Evolutionary conservation across 257 asterid genomes (phyloP).

Genomic region (Solanum appendiculatum): DNA sequence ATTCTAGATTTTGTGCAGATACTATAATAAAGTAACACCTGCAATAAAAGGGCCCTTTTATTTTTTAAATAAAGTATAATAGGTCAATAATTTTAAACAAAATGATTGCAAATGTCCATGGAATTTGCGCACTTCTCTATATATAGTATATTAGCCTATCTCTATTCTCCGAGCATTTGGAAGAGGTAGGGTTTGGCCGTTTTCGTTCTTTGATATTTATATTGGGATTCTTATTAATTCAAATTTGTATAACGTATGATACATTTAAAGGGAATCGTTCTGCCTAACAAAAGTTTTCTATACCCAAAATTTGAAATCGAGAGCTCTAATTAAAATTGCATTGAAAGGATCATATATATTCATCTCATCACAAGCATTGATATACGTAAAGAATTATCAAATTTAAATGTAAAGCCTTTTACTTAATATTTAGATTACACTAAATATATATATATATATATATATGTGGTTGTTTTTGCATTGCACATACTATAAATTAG

Average conservation of each 20-base stretch:
- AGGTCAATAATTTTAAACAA: background rate
- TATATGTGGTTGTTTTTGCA: background rate
- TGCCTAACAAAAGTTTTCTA: fast-evolving
- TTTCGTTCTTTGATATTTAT: background rate
- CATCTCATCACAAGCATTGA: background rate
- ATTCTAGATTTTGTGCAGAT: background rate
- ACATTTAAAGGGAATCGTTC: fast-evolving
- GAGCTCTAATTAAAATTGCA: fast-evolving
- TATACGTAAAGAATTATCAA: background rate
- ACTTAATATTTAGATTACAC: background rate
- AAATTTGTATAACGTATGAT: fast-evolving
- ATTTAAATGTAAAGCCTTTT: too few species aligned
- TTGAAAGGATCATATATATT: too few species aligned
- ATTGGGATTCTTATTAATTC: background rate
- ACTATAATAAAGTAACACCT: background rate
- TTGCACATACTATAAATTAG: too few species aligned
- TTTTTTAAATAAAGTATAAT: background rate
- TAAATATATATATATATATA: too few species aligned
- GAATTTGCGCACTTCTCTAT: background rate
- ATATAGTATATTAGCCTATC: background rate
- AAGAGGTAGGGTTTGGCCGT: background rate
- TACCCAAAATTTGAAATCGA: fast-evolving
- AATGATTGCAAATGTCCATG: background rate
- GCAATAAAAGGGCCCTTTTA: background rate
- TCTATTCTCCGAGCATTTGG: background rate